Conservation (phyloP, 164 flowering plant genomes). For the Aristolochia californica region DNA sequence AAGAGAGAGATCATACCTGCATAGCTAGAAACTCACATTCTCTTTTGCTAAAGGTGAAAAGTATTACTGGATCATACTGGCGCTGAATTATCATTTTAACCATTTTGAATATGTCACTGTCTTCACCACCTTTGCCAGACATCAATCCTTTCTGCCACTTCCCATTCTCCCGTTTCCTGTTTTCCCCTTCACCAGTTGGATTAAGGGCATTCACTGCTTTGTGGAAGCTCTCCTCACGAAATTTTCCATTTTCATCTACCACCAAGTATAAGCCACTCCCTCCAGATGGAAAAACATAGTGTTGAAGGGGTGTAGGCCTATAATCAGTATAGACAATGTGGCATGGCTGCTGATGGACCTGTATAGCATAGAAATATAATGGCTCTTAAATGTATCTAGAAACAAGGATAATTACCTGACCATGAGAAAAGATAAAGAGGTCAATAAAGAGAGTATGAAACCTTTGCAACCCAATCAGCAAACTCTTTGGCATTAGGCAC, state of each 20-base stretch:
- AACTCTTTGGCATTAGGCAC: constrained; percentile 99
- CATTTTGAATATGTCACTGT: constrained; percentile 94
- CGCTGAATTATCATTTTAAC: constrained; percentile 93
- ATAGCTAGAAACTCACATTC: constrained; percentile 97
- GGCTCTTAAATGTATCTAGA: too few species aligned
- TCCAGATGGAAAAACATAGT: constrained; percentile 89
- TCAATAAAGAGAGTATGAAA: constrained; percentile 11
- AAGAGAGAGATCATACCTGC: constrained; percentile 50
- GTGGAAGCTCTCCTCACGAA: constrained; percentile 96
- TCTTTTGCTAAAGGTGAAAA: constrained; percentile 97
- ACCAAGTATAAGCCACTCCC: constrained; percentile 81
- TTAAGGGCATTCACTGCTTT: constrained; percentile 84
- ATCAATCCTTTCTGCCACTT: constrained; percentile 68
- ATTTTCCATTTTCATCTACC: constrained; percentile 92
- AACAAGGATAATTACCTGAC: background rate
- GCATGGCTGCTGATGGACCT: constrained; percentile 96
- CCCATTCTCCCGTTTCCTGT: constrained; percentile 57
- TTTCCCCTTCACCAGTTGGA: constrained; percentile 52
- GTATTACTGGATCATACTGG: constrained; percentile 95
- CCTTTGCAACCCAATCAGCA: constrained; percentile 99
- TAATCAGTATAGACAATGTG: constrained; percentile 98
- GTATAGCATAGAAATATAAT: constrained; percentile 12
- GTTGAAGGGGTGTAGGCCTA: constrained; percentile 98
- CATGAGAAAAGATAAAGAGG: background rate
- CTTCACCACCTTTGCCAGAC: constrained; percentile 62